Conservation (phyloP, 192 early-diverging fungal genomes). For the Endogone sp. region DNA sequence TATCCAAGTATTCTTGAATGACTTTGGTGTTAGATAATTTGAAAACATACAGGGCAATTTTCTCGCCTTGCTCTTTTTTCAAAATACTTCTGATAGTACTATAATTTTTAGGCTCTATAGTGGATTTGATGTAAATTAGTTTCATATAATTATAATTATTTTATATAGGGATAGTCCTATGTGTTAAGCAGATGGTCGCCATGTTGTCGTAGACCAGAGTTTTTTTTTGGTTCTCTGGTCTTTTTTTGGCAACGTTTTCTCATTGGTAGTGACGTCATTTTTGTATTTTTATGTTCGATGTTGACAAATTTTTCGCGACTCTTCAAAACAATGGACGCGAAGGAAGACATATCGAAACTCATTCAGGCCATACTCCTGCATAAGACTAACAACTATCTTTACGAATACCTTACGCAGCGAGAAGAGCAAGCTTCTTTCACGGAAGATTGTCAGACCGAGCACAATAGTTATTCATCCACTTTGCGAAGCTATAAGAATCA, state of each 20-base stretch:
- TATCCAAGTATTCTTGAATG: too few relatives aligned
- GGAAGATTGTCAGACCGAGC: slow-evolving; percentile 11
- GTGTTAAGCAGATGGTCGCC: too few relatives aligned
- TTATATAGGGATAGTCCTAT: too few relatives aligned
- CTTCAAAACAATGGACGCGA: not conserved
- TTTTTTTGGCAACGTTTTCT: not conserved
- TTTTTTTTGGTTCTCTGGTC: too few relatives aligned
- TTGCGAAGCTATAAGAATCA: slow-evolving; percentile 8
- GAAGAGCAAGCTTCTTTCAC: slow-evolving; percentile 17
- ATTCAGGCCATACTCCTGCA: slow-evolving; percentile 4
- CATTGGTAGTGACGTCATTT: not conserved
- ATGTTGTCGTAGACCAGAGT: too few relatives aligned
- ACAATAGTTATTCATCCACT: slow-evolving; percentile 9
- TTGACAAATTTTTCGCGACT: not conserved
- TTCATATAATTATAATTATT: too few relatives aligned
- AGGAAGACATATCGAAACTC: slow-evolving; percentile 10
- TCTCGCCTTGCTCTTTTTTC: too few relatives aligned
- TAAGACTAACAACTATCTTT: slow-evolving; percentile 15
- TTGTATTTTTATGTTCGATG: not conserved
- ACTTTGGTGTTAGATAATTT: too few relatives aligned
- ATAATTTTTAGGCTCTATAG: too few relatives aligned
- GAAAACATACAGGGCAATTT: too few relatives aligned
- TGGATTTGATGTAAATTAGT: too few relatives aligned
- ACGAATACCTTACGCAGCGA: slow-evolving; percentile 12
- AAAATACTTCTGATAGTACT: too few relatives aligned